Conservation (phyloP, 2,329 filamentous ascomycete species). For the Fusarium sterilihyphosum region DNA sequence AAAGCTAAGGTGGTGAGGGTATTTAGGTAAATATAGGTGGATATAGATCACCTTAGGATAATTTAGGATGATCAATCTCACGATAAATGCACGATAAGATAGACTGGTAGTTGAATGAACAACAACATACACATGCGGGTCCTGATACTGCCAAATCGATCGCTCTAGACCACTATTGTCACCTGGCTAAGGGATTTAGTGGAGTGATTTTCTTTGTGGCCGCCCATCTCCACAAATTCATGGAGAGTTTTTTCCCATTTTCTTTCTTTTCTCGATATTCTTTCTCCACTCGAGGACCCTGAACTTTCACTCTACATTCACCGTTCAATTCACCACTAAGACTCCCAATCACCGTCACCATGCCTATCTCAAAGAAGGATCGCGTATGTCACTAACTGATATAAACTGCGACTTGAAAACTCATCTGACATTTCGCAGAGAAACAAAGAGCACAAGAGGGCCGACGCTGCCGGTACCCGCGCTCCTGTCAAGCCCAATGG, state of each 20-base stretch:
- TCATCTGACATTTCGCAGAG: conserved; percentile 47
- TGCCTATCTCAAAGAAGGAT: conserved; percentile 47
- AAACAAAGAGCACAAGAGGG: conserved; percentile 65
- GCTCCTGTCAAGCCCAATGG: conserved; percentile 64
- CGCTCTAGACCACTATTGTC: conserved; percentile 1
- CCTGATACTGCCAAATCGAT: not conserved
- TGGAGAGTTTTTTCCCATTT: conserved; percentile 27
- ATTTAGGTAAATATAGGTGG: too few relatives aligned
- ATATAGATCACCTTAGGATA: not conserved
- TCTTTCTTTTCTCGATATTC: conserved; percentile 2
- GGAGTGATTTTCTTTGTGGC: not conserved
- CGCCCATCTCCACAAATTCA: not conserved
- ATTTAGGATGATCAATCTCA: too few relatives aligned
- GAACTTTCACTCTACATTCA: not conserved
- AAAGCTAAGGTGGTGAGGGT: not conserved
- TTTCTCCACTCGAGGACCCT: conserved; percentile 10
- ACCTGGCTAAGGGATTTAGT: conserved; percentile 10
- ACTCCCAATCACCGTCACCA: not conserved
- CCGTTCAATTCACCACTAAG: not conserved
- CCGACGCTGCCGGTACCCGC: conserved; percentile 63
- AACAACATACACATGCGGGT: not conserved
- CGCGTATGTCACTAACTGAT: conserved; percentile 8
- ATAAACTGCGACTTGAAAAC: not conserved
- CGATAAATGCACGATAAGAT: too few relatives aligned
- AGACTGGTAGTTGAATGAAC: not conserved